Conservation (phyloP, 371 early-diverging fungal genomes). For the Batrachochytrium dendrobatidis region DNA sequence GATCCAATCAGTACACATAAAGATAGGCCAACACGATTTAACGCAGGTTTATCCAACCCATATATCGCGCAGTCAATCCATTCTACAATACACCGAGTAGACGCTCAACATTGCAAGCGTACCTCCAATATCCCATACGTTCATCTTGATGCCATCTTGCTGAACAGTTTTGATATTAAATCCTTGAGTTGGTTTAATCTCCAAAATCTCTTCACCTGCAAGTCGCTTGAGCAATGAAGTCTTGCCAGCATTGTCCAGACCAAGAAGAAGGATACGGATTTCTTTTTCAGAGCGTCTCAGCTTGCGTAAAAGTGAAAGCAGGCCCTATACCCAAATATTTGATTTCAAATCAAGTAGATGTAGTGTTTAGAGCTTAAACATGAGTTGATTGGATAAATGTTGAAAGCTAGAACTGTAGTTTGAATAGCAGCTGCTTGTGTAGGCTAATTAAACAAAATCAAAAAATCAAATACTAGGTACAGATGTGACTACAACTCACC, state of each 20-base stretch:
- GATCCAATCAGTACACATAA: background rate
- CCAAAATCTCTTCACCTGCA: slow-evolving; percentile 38
- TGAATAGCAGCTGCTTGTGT: too few relatives aligned
- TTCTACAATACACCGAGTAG: slow-evolving; percentile 11
- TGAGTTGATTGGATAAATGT: too few relatives aligned
- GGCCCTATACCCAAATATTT: slow-evolving; percentile 18
- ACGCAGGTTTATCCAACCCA: background rate
- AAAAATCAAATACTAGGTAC: too few relatives aligned
- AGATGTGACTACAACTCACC: too few relatives aligned
- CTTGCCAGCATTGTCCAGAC: slow-evolving; percentile 67
- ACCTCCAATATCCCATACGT: slow-evolving; percentile 66
- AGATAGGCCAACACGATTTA: background rate
- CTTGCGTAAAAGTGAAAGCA: slow-evolving; percentile 32
- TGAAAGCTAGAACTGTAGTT: too few relatives aligned
- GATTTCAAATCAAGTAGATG: too few relatives aligned
- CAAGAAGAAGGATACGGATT: slow-evolving; percentile 57
- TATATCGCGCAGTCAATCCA: background rate
- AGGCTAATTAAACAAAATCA: too few relatives aligned
- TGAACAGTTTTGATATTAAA: slow-evolving; percentile 45
- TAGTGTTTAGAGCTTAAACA: too few relatives aligned
- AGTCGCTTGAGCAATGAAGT: slow-evolving; percentile 52
- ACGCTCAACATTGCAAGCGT: background rate
- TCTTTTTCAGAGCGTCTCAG: slow-evolving; percentile 34
- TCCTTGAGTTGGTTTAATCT: slow-evolving; percentile 51
- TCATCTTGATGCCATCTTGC: slow-evolving; percentile 44